Evolutionary conservation across 768 basidiomycete species (phyloP), one percentile per base, ranked within the genome.

Genomic region (Amanita fuliginea): DNA sequence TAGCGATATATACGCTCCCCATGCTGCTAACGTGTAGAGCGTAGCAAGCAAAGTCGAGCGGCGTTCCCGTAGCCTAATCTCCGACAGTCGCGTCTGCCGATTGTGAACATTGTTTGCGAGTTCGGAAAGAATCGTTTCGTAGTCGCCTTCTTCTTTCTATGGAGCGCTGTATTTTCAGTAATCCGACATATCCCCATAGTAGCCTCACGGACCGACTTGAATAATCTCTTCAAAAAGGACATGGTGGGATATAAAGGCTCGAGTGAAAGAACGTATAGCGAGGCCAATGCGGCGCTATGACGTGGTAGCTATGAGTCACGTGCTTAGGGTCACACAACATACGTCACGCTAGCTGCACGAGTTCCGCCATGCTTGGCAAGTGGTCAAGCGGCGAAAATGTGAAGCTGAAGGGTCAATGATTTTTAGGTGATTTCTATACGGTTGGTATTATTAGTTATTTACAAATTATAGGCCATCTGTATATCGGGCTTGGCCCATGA

Each of bases 31-130:
- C 1, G 87, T 81, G 61, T 89, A 92, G 2, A 90, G 61, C 0
- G 92, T 90, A 43, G 82, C 80, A 40, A 84, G 70, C 45, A 90
- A 70, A 16, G 84, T 86, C 1, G 88, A 73, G 7, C 90, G 74
- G 26, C 87, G 77, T 64, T 95, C 89, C 36, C 91, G 78, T 48
- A 88, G 66, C n/a, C 87, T 80, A 55, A 95, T 86, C 60, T 90
- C 90, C 1, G 83, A 79, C 13, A 93, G 76, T 51, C 77, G 74
- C 36, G 77, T 71, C 64, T 87, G 83, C 11, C 85, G 79, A 53
- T 83, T 80, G 59, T 80, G 76, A 49, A 93, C 83, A 59, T 85
- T 77, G 19, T 67, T 62, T 7, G 81, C 80, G 47, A 93, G 73
- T 40, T 68, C 64, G 19, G 82, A 74, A 24, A 93, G 77, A 51